Evolutionary conservation across 2,329 filamentous ascomycete species (phyloP), one percentile per base, ranked within the genome.

Genomic region (Catunica adiposa): DNA sequence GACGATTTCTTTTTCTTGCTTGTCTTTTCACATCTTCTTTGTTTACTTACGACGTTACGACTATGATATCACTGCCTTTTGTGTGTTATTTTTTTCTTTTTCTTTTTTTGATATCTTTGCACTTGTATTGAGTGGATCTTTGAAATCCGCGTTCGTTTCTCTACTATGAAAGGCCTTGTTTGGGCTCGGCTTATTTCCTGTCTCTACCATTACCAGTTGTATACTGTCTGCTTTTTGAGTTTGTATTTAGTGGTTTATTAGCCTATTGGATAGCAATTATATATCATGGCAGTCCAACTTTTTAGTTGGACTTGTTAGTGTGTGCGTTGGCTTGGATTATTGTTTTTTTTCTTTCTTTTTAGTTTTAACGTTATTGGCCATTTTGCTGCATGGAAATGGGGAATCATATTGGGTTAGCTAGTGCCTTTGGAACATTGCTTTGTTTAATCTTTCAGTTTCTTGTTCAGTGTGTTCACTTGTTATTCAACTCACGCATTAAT

Each of bases 91-190:
- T 38, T 26, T 38, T 14, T 7, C 22, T 11, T 48, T 9, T 25
- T 48, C 11, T 48, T 48, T n/a, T 48, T n/a, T 42, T 42, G 11
- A 15, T 15, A 42, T 15, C 17, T 20, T 42, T 42, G 15, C 14
- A 42, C 38, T 42, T 42, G 15, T 51, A 51, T n/a, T 11, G 42
- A 50, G 9, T 54, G 17, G 25, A 31, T 54, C 47, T 22, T 3
- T 15, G 31, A 14, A 3, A 15, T n/a, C 1, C n/a, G 26, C 23
- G 42, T 17, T 42, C 26, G 15, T 46, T 20, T 26, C 50, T 48
- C 17, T 44, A 22, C 25, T 51, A 14, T 52, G 26, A 51, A n/a
- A n/a, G n/a, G n/a, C 42, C 40, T 56, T 48, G 51, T 50, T 34
- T 34, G 5, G 29, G 29, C 29, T 11, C 29, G 11, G 29, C 29